Conservation (phyloP, 345 rosid species). For the Corchorus olitorius region DNA sequence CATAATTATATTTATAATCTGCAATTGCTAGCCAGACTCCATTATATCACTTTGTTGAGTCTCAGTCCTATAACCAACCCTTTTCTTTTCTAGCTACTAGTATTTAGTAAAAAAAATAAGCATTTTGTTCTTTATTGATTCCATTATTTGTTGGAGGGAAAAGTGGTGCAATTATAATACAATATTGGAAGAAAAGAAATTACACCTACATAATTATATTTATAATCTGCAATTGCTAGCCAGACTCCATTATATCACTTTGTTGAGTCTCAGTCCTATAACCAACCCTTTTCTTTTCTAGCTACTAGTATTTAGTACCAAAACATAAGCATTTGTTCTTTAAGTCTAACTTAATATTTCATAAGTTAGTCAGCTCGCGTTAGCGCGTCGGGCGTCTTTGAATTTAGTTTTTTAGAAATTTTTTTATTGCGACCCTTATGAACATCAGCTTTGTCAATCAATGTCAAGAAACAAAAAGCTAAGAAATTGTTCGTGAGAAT, state of each 20-base stretch:
- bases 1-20: not conserved
- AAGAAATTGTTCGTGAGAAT: too few relatives aligned
- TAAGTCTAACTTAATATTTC: too few relatives aligned
- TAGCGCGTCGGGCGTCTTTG: too few relatives aligned
- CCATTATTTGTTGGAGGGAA: slow-evolving; percentile 10
- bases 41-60: too few relatives aligned
- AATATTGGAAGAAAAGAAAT: not conserved
- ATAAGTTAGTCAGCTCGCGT: too few relatives aligned
- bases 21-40: slow-evolving; percentile 9
- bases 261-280: too few relatives aligned
- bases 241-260: not conserved
- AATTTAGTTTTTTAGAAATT: too few relatives aligned
- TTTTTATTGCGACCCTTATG: too few relatives aligned
- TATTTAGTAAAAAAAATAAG: not conserved
- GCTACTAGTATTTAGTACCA: not conserved
- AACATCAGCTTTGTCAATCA: too few relatives aligned
- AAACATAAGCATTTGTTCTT: not conserved
- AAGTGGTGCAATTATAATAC: slow-evolving; percentile 13
- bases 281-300: too few relatives aligned
- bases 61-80: too few relatives aligned
- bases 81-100: not conserved
- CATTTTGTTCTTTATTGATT: not conserved
- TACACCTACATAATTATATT: not conserved
- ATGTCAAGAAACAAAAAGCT: too few relatives aligned
- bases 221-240: slow-evolving; percentile 2